Evolutionary conservation across 176 grass and related monocot species (phyloP).

Genomic region (Triticum urartu): DNA sequence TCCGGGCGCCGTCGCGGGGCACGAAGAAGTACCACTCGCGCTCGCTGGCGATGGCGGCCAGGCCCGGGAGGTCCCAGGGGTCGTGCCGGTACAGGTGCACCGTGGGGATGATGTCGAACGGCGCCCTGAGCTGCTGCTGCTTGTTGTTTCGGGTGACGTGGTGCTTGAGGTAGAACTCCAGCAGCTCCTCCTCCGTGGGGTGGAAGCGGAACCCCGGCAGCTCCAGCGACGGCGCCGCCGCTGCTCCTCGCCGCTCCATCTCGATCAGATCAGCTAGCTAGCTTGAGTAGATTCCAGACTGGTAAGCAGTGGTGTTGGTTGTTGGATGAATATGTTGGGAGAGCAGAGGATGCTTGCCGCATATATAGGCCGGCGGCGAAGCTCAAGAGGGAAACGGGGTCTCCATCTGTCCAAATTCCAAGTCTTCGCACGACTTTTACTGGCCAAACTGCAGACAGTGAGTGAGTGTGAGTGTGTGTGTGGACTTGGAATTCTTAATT

Average conservation of each 20-base stretch:
- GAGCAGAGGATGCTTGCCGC: not conserved
- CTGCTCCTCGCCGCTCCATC: constrained; percentile 9
- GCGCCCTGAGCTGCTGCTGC: constrained; percentile 47
- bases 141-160: not conserved
- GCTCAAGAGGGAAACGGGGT: not conserved
- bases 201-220: constrained; percentile 99
- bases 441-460: not conserved
- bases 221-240: constrained; percentile 68
- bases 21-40: constrained; percentile 99
- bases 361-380: constrained; percentile 34
- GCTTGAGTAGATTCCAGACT: not conserved
- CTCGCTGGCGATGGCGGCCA: constrained; percentile 73
- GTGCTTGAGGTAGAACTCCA: constrained; percentile 89
- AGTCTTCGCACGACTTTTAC: constrained; percentile 30
- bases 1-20: constrained; percentile 60
- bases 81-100: constrained; percentile 81
- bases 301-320: not conserved
- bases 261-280: not conserved
- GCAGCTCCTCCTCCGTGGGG: constrained; percentile 97
- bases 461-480: not conserved
- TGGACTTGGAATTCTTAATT: not conserved
- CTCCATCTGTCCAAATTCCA: constrained; percentile 15
- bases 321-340: not conserved
- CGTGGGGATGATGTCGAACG: constrained; percentile 82
- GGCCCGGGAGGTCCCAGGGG: constrained; percentile 69